phyloP scores from a whole-genome alignment of 441 rosid genomes.

The Croton setiger region DNA sequence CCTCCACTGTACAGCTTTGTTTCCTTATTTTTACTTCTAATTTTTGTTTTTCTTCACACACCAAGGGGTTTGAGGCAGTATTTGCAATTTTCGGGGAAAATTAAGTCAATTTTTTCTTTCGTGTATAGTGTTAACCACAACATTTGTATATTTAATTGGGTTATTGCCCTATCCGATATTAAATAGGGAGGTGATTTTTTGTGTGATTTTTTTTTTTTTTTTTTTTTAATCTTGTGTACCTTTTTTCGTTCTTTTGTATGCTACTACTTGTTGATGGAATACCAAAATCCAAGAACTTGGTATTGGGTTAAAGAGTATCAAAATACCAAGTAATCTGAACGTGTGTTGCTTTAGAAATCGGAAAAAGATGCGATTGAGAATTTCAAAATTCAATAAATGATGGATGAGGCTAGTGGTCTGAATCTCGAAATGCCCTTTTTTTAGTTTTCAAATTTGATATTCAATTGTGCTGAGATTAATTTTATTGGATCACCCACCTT shows the following conservation, averaged over 20 bases:
- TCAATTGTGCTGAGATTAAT: no score
- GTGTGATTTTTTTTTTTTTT: slow-evolving; percentile 9
- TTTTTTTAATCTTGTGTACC: not conserved
- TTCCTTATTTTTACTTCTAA: not conserved
- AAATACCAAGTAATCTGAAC: no score
- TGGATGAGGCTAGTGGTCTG: no score
- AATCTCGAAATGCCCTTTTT: no score
- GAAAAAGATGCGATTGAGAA: no score
- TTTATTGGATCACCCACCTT: no score
- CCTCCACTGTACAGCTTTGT: slow-evolving; percentile 37
- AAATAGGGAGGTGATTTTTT: slow-evolving; percentile 16
- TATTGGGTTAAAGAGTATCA: no score
- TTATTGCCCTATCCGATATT: slow-evolving; percentile 12
- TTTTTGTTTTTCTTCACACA: not conserved
- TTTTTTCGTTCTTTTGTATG: no score
- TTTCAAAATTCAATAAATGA: slow-evolving; percentile 5
- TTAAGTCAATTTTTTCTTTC: not conserved
- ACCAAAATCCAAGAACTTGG: no score
- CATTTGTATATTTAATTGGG: slow-evolving; percentile 20
- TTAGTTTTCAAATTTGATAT: no score
- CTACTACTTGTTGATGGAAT: no score
- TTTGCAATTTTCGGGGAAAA: slow-evolving; percentile 12
- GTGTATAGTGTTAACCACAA: slow-evolving; percentile 1
- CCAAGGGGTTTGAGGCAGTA: slow-evolving; percentile 8
- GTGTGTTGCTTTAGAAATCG: no score